These are phyloP conservation scores for Agaricus sinodeliciosus DNA, from an alignment of 768 basidiomycete genomes.

Conservation along the genomic window DNA sequence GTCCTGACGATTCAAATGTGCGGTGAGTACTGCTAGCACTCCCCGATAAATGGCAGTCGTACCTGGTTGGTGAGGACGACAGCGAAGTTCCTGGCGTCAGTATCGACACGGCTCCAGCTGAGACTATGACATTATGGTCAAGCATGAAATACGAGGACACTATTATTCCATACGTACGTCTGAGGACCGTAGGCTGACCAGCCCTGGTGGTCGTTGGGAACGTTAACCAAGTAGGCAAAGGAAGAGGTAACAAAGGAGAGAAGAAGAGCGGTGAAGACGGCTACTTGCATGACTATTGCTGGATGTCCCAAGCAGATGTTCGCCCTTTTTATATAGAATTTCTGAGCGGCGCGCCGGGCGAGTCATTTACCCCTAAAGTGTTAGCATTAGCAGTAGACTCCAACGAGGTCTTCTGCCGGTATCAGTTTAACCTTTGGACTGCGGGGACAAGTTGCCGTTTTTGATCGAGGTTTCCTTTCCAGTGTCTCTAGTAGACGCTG, in stretches of 20 bases:
- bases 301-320: no score
- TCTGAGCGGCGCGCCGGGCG: no score
- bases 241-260: slow-evolving; percentile 5
- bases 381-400: not conserved
- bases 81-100: slow-evolving; percentile 4
- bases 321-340: not conserved
- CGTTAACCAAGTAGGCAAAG: slow-evolving; percentile 6
- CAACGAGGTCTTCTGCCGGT: not conserved
- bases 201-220: slow-evolving; percentile 6
- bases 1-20: not conserved
- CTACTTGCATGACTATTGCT: not conserved
- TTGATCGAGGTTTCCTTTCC: not conserved
- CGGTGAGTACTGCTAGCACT: not conserved
- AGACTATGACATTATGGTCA: not conserved
- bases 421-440: not conserved
- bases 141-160: not conserved
- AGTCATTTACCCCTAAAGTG: no score
- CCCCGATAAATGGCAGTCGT: not conserved
- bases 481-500: no score
- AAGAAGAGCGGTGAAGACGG: not conserved
- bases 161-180: not conserved
- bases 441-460: not conserved
- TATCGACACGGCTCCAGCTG: slow-evolving; percentile 1
- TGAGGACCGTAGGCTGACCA: not conserved
- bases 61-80: slow-evolving; percentile 9